Conservation (phyloP, 1,284 basidiomycete species). For the Ganoderma boninense region DNA sequence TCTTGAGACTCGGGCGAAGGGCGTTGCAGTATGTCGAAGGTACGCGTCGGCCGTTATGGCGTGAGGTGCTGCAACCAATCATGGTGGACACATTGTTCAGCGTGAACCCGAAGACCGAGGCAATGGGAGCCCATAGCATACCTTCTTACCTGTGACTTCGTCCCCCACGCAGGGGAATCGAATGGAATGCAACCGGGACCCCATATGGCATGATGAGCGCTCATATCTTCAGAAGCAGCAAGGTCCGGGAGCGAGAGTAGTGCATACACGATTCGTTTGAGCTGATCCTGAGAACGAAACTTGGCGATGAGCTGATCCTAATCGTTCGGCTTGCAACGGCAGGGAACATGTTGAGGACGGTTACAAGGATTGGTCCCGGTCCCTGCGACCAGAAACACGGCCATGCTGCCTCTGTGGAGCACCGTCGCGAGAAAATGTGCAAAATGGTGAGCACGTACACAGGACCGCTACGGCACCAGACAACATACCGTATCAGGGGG, state of each 20-base stretch:
- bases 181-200: conserved; percentile 1
- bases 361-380: background rate
- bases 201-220: background rate
- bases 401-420: background rate
- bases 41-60: conserved; percentile 5
- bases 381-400: background rate
- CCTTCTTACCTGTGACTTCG: conserved; percentile 7
- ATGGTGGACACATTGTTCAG: conserved; percentile 4
- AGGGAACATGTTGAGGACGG: background rate
- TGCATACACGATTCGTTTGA: background rate
- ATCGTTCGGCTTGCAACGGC: background rate
- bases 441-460: background rate
- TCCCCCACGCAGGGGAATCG: background rate
- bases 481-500: background rate
- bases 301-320: background rate
- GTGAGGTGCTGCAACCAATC: conserved; percentile 14
- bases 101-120: conserved; percentile 9
- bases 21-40: conserved; percentile 5
- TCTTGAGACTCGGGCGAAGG: background rate
- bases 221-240: background rate
- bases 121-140: conserved; percentile 1
- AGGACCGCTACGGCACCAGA: background rate
- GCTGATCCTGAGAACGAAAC: background rate
- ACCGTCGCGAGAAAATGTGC: background rate
- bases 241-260: conserved; percentile 6